Conservation (phyloP, 805 yeast species). For the Vanderwaltozyma tropicalis region DNA sequence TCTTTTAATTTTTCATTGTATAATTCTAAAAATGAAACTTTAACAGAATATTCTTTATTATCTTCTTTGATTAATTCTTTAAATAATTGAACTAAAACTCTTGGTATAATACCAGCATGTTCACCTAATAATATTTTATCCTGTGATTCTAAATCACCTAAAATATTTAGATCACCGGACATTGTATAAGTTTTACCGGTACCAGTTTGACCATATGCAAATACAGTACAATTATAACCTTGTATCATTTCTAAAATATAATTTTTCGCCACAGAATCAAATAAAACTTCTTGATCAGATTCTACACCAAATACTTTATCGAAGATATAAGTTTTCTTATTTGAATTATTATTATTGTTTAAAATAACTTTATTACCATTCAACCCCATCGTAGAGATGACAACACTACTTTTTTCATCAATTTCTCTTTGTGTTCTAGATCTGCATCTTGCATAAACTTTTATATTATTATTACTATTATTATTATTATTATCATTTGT, state of each 20-base stretch:
- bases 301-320: constrained; percentile 77
- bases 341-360: constrained; percentile 4
- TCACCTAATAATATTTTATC: constrained; percentile 26
- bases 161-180: constrained; percentile 55
- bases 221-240: constrained; percentile 70
- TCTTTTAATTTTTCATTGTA: constrained; percentile 77
- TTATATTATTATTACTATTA: constrained; percentile 29
- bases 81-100: constrained; percentile 49
- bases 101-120: constrained; percentile 55
- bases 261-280: constrained; percentile 49
- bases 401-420: constrained; percentile 45
- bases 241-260: constrained; percentile 57
- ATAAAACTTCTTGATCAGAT: constrained; percentile 60
- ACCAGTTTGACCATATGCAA: constrained; percentile 86
- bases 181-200: constrained; percentile 71
- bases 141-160: constrained; percentile 24
- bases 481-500: neutral
- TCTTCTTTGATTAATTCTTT: constrained; percentile 30
- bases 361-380: constrained; percentile 38
- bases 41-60: constrained; percentile 49
- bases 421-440: constrained; percentile 47
- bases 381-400: constrained; percentile 39
- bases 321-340: constrained; percentile 43
- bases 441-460: constrained; percentile 48
- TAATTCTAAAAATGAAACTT: constrained; percentile 65